Evolutionary conservation across 1,284 basidiomycete genomes (phyloP), one percentile per base, ranked within the genome.

Genomic region (Neotropicomus parvogracilis): DNA sequence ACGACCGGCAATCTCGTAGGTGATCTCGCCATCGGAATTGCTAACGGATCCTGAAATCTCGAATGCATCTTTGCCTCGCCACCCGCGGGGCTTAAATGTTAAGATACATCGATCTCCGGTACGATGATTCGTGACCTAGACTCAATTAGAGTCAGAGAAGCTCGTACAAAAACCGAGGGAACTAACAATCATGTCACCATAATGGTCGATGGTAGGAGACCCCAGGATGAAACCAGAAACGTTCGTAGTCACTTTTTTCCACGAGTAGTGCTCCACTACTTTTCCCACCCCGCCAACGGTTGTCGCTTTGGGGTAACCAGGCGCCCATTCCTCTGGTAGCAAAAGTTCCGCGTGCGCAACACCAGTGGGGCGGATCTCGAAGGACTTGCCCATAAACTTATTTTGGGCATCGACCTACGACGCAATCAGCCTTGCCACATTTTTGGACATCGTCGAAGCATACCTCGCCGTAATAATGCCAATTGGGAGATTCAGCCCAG

Each of bases 171-270:
- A 28, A 21, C 6, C 5, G 24, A 14, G 40, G 20, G 19, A 35
- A 81, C 85, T 70, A 60, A 95, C 89, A 49, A 82, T 79, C 85
- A 97, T 92, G 60, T 97, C 90, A 17, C 94, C 95, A 61, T 95
- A 97, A 74, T 99, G 95, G 65, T 98, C 95, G 55, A 98, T 98
- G 20, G 91, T 91, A 1, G 94, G 93, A 20, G 81, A 85, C 6
- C 95, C 95, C 34, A 95, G 77, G 57, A 98, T 93, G 63, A 98
- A 98, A 24, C 94, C 94, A 9, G 92, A 95, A 7, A 97, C 79
- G 54, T 87, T 91, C 24, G 93, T 95, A 11, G 90, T 95, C 24
- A 95, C 93, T 69, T 98, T 98, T 72, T 94, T 94, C 91, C 91
- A 97, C 40, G 83, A 88, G 63, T 88, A 95, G 64, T 95, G 91